Base-by-base conservation (phyloP, 257 asterid species). In the Datura wrightii region DNA sequence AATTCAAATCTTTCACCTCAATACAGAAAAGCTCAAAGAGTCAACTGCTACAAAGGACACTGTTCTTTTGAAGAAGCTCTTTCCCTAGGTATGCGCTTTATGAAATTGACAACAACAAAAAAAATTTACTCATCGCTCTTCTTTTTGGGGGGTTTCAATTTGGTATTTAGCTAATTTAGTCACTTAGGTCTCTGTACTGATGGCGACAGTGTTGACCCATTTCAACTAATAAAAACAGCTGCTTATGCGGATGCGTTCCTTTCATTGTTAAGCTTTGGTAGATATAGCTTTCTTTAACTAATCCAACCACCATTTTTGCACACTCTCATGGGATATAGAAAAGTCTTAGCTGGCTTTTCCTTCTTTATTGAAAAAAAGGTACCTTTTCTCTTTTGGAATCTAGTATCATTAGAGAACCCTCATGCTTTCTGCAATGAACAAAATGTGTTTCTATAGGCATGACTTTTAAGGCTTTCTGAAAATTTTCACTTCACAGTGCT, bases 181-280 rank as follows among this genome's bases (percentile, higher is more conserved):
- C 39, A n/a, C 31, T 54, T 60, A 78, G 18, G 19, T 76, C 46
- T 50, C 34, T 41, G 46, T 16, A 46, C 5, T 19, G 84, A 24
- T 24, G 24, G 44, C 42, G 74, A 59, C 84, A 56, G 5, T 39
- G 71, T 80, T 14, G 84, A 31, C 58, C 60, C 58, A 62, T 65
- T 81, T 81, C 55, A 44, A 60, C 82, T 54, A 7, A 10, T 46
- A 74, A 48, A 78, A 24, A 52, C 46, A 78, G 3, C 15, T 52
- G 55, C 37, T 53, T 53, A 52, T 37, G 62, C 48, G 15, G 48
- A 31, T 83, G 11, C 18, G 41, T 65, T 37, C n/a, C 55, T 53
- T 54, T 50, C 67, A 15, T 10, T 50, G 74, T 41, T 53, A 79
- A 79, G 34, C 84, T 41, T 58, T 80, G 83, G 72, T 54, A 80